phyloP scores from a whole-genome alignment of 2,329 filamentous ascomycete genomes.

The Phoma sp. region DNA sequence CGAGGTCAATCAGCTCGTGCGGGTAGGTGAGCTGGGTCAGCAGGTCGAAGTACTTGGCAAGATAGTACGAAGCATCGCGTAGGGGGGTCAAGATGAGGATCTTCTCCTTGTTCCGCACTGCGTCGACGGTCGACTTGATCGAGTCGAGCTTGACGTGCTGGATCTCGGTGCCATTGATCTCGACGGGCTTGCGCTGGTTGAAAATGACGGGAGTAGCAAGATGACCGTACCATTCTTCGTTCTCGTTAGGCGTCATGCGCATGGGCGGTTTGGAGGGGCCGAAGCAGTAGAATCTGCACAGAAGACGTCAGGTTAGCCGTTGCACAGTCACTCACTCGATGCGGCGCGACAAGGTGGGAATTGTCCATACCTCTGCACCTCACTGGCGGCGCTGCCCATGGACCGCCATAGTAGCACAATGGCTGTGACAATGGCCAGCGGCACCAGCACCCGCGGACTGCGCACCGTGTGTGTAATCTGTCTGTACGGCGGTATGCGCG shows the following conservation, averaged over 20 bases:
- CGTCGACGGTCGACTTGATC: slow-evolving; percentile 80
- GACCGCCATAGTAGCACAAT: slow-evolving; percentile 87
- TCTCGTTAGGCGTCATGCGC: slow-evolving; percentile 91
- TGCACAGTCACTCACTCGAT: neutral
- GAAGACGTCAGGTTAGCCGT: slow-evolving; percentile 26
- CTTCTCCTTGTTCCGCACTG: slow-evolving; percentile 79
- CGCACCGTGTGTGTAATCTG: slow-evolving; percentile 68
- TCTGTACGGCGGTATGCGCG: slow-evolving; percentile 77
- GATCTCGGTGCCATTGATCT: slow-evolving; percentile 82
- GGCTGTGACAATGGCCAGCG: slow-evolving; percentile 71
- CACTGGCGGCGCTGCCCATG: slow-evolving; percentile 77
- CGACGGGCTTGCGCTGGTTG: slow-evolving; percentile 89
- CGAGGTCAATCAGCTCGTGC: slow-evolving; percentile 92
- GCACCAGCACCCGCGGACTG: slow-evolving; percentile 77
- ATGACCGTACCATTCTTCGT: slow-evolving; percentile 86
- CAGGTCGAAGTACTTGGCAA: slow-evolving; percentile 92
- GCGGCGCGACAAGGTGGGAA: slow-evolving; percentile 2
- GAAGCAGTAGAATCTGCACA: slow-evolving; percentile 89
- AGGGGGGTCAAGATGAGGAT: slow-evolving; percentile 92
- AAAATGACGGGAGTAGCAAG: slow-evolving; percentile 92
- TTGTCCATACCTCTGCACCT: slow-evolving; percentile 82
- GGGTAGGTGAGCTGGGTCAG: slow-evolving; percentile 89
- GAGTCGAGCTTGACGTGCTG: slow-evolving; percentile 82
- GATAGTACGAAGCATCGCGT: slow-evolving; percentile 81
- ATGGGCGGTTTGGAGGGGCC: slow-evolving; percentile 94